phyloP scores from a whole-genome alignment of 306 rosid genomes.

The Trifolium repens region DNA sequence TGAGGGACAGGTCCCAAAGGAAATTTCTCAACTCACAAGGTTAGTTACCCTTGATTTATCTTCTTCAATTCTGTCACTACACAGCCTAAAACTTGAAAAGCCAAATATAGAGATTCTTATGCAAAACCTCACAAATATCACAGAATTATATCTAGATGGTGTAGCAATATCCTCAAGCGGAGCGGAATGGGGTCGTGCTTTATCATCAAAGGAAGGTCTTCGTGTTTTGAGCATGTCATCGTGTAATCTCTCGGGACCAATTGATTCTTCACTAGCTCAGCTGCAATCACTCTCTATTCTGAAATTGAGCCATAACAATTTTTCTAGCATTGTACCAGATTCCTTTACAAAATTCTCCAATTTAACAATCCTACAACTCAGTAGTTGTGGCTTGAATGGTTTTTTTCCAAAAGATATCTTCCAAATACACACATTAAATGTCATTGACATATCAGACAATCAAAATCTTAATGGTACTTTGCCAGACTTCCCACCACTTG shows the following conservation, averaged over 20 bases:
- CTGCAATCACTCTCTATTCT: constrained; percentile 19
- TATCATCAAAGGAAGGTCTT: constrained; percentile 28
- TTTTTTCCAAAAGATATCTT: constrained; percentile 46
- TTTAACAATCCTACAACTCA: constrained; percentile 31
- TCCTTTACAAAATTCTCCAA: constrained; percentile 39
- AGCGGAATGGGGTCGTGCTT: constrained; percentile 49
- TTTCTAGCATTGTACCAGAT: constrained; percentile 42
- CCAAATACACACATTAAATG: constrained; percentile 36
- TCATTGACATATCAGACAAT: constrained; percentile 44
- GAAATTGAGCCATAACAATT: constrained; percentile 10
- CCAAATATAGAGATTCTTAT: constrained; percentile 33
- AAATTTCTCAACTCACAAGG: constrained; percentile 41
- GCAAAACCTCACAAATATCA: constrained; percentile 44
- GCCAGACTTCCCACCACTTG: constrained; percentile 42
- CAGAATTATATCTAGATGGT: constrained; percentile 55
- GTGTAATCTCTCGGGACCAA: constrained; percentile 49
- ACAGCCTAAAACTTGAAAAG: constrained; percentile 21
- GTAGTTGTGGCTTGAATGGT: constrained; percentile 26
- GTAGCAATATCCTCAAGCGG: constrained; percentile 40
- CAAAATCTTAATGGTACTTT: constrained; percentile 36
- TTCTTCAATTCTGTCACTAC: neutral
- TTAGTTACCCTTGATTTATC: constrained; percentile 52
- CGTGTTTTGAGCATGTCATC: constrained; percentile 47
- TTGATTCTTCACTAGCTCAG: constrained; percentile 42
- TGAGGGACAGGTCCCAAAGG: constrained; percentile 43